Base-by-base conservation (phyloP, 2,329 filamentous ascomycete genomes). In the Teratosphaeriaceae sp. region DNA sequence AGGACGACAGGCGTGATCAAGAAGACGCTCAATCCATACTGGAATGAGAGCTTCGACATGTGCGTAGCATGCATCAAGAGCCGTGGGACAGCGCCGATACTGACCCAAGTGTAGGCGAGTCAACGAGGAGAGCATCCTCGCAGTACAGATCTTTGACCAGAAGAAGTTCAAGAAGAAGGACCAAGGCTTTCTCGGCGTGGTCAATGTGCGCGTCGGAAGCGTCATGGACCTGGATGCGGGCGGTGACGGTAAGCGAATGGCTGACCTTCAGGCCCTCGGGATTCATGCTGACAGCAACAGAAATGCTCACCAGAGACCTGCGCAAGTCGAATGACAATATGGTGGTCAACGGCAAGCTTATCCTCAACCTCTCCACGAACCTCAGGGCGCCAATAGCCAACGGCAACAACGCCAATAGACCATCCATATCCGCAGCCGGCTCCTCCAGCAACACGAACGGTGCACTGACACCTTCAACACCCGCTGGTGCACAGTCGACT, bases 161-260 rank as follows among this genome's bases (percentile, higher is more conserved):
- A 96, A 96, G 74, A 98, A 98, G 72, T 98, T 98, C 73, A 98
- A 98, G 76, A 98, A 98, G 80, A 98, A 97, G 88, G 92, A 98
- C 58, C 92, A 98, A 65, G 92, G 92, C 7, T 98, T 98, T 63
- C 75, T 98, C 5, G 92, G 92, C 45, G 92, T 98, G 42, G 96
- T 98, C 61, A 98, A 98, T 65, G 85, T 98, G 57, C 84, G 89
- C 46, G 84, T 98, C 54, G 92, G 92, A 57, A 89, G 94, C 74
- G 85, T 92, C 29, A 88, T 98, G 56, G 90, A 96, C 63, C 73
- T 98, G 52, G 83, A 86, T 50, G 80, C 87, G 45, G 88, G 89
- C 45, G 85, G 88, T 51, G 92, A 97, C 71, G 90, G 92, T 97
- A 38, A 31, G 38, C 13, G 2, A 15, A 13, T 23, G 21, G 13